These are phyloP conservation scores for Furcasterigmium sp. DNA, from an alignment of 2,329 filamentous ascomycete species.

Conservation along the genomic window DNA sequence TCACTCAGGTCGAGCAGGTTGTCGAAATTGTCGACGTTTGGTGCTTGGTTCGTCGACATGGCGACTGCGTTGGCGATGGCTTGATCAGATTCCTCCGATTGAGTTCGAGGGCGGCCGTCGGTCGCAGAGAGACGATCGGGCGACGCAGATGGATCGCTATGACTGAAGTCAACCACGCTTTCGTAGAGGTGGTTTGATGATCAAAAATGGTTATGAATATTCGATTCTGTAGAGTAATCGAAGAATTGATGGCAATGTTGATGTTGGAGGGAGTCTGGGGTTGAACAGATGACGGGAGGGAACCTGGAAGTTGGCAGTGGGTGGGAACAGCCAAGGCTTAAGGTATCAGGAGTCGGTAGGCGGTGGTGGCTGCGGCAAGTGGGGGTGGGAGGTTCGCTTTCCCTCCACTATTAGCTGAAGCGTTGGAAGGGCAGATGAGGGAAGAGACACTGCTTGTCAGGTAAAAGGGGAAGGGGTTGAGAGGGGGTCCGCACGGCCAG, in stretches of 20 bases:
- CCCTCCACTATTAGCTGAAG: background rate
- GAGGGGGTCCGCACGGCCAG: background rate
- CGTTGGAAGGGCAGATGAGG: background rate
- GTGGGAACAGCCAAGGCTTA: conserved; percentile 1
- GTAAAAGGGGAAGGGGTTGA: background rate
- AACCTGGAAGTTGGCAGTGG: background rate
- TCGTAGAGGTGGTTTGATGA: too few relatives aligned
- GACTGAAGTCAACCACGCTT: background rate
- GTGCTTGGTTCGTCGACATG: conserved; percentile 13
- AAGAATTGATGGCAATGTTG: background rate
- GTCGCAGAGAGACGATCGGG: background rate
- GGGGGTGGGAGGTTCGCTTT: conserved; percentile 1
- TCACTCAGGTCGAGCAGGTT: conserved; percentile 56
- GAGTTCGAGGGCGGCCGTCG: background rate
- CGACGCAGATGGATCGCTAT: background rate
- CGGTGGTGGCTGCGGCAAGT: background rate
- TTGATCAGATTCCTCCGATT: background rate
- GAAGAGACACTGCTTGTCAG: background rate
- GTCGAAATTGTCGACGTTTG: conserved; percentile 48
- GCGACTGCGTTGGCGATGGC: background rate
- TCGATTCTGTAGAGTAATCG: background rate
- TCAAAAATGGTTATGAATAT: too few relatives aligned
- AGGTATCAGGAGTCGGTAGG: background rate
- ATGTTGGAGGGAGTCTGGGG: background rate
- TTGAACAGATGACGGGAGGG: conserved; percentile 1